A percentile compares a stretch with the other conserved stretches of the same genome.
phyloP scores from a whole-genome alignment of 805 yeast species.

The Schwanniomyces polymorphus region DNA sequence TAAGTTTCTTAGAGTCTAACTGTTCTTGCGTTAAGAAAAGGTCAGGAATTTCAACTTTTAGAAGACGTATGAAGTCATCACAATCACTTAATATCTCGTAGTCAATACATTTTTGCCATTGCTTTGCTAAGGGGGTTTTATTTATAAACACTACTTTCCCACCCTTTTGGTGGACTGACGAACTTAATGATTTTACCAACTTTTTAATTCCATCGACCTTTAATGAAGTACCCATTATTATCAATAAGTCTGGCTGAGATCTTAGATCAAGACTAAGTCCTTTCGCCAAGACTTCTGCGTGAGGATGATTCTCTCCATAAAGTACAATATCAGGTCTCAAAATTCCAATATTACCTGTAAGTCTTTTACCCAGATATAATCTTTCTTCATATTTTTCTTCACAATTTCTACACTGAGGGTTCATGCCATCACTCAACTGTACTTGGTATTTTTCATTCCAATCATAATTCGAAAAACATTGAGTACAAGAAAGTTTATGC shows the following conservation, averaged over 20 bases:
- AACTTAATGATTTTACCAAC: conserved; percentile 68
- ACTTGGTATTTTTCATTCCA: conserved; percentile 61
- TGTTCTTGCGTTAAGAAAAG: conserved; percentile 61
- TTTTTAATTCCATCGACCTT: conserved; percentile 87
- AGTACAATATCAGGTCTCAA: conserved; percentile 87
- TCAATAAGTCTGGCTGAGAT: conserved; percentile 69
- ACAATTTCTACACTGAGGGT: conserved; percentile 81
- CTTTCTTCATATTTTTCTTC: conserved; percentile 55
- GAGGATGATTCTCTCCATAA: conserved; percentile 93
- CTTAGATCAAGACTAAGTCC: conserved; percentile 67
- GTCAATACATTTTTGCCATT: conserved; percentile 75
- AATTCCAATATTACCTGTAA: conserved; percentile 68
- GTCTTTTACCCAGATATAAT: conserved; percentile 67
- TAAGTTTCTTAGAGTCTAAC: conserved; percentile 42
- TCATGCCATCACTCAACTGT: conserved; percentile 55
- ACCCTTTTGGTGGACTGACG: conserved; percentile 70
- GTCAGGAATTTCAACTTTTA: conserved; percentile 56
- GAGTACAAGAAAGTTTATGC: conserved; percentile 72
- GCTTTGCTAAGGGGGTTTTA: conserved; percentile 58
- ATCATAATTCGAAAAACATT: conserved; percentile 54
- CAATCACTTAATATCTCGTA: conserved; percentile 79
- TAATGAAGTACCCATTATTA: conserved; percentile 92
- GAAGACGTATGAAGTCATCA: conserved; percentile 69
- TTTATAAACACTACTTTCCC: conserved; percentile 81
- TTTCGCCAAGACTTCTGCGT: conserved; percentile 72